A percentile compares a stretch with the other conserved stretches of the same genome.
Conservation (phyloP, 192 early-diverging fungal species). For the Backusella liffmaniae region DNA sequence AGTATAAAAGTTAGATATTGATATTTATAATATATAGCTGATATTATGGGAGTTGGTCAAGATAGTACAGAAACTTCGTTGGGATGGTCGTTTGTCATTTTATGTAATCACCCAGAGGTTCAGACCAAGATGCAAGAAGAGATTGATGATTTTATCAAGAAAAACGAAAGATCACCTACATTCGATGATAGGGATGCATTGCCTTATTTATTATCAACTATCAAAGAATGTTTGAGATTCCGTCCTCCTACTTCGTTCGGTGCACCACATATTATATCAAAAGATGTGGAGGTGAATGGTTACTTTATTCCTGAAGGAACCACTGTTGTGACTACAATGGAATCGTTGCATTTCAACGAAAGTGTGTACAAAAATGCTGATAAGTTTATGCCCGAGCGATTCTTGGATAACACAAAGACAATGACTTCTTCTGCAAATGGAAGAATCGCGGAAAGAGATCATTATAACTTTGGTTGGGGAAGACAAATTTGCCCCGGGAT, state of each 20-base stretch:
- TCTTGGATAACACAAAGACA: neutral
- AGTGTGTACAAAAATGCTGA: slow-evolving; percentile 39
- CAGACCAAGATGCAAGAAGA: slow-evolving; percentile 15
- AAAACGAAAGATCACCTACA: neutral
- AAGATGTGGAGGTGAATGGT: slow-evolving; percentile 33
- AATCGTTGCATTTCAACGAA: slow-evolving; percentile 42
- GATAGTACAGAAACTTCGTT: slow-evolving; percentile 15
- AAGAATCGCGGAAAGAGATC: slow-evolving; percentile 4
- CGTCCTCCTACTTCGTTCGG: slow-evolving; percentile 14
- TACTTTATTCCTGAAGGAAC: slow-evolving; percentile 52
- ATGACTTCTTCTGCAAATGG: slow-evolving; percentile 14
- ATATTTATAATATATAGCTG: neutral
- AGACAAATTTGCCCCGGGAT: slow-evolving; percentile 13
- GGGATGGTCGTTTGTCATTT: slow-evolving; percentile 6
- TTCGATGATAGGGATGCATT: neutral
- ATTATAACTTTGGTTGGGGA: slow-evolving; percentile 26
- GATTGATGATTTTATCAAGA: slow-evolving; percentile 5
- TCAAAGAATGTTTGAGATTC: slow-evolving; percentile 23
- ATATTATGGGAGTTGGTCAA: slow-evolving; percentile 7
- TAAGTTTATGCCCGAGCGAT: slow-evolving; percentile 48
- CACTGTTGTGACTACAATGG: slow-evolving; percentile 46
- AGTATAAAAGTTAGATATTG: neutral
- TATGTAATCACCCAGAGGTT: slow-evolving; percentile 18
- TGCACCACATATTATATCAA: slow-evolving; percentile 10
- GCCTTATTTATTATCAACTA: slow-evolving; percentile 9